These are phyloP conservation scores for Zoysia pacifica DNA, from an alignment of 176 grass and related monocot species.

Conservation along the genomic window DNA sequence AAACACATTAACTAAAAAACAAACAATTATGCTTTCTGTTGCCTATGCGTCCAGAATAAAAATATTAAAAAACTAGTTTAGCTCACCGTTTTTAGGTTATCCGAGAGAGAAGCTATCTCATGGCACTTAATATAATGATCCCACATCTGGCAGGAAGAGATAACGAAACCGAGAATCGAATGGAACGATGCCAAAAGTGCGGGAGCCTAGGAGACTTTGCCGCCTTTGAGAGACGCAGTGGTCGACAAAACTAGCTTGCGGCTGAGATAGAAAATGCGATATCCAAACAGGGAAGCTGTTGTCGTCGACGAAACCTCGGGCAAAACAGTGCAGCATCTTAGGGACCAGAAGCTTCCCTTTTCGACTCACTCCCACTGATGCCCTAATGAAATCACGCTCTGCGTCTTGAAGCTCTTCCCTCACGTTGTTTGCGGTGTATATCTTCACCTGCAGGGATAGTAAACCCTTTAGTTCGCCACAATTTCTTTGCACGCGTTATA, in stretches of 20 bases:
- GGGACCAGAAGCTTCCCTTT: slow-evolving; percentile 92
- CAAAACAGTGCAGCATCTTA: slow-evolving; percentile 87
- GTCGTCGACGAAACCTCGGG: slow-evolving; percentile 78
- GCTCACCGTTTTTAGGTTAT: slow-evolving; percentile 28
- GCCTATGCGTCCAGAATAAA: not conserved
- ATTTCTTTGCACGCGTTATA: not conserved
- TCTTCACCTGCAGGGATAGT: slow-evolving; percentile 66
- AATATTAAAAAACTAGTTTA: not conserved
- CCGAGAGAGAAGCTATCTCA: not conserved
- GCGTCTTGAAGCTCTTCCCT: slow-evolving; percentile 85
- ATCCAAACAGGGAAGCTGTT: slow-evolving; percentile 76
- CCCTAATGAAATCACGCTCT: slow-evolving; percentile 77
- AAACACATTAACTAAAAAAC: not conserved
- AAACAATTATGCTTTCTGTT: not conserved
- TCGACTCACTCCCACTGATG: slow-evolving; percentile 78
- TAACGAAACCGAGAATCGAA: slow-evolving; percentile 93
- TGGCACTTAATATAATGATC: slow-evolving; percentile 22
- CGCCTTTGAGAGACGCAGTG: slow-evolving; percentile 76
- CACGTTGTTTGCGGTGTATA: slow-evolving; percentile 74
- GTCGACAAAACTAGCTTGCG: slow-evolving; percentile 81
- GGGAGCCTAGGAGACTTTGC: slow-evolving; percentile 74
- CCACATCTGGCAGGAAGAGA: slow-evolving; percentile 76
- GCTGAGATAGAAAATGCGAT: slow-evolving; percentile 78
- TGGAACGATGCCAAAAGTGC: slow-evolving; percentile 70
- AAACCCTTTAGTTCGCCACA: not conserved